Evolutionary conservation across 2,329 filamentous ascomycete species (phyloP), one percentile per base, ranked within the genome.

Genomic region (Eurotiales sp.): DNA sequence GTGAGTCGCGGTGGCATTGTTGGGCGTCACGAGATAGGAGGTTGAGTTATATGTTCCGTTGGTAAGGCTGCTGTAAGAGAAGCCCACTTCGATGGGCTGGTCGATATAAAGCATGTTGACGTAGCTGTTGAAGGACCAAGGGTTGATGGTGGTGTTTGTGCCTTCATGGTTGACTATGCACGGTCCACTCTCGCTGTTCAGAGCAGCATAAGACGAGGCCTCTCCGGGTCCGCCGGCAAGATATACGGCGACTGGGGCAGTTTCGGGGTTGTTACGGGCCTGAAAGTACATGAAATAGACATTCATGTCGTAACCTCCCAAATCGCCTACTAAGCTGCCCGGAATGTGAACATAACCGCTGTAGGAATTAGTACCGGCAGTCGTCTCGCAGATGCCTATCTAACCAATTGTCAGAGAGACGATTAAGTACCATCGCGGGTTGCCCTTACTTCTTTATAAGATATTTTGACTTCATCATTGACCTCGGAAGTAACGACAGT

Each of bases 51-150:
- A 32, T 5, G 45, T 47, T 39, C 17, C 45, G 10, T 47, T 47
- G 14, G 45, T 47, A 11, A 29, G 48, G 3, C 56, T 56, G 42
- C 57, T 61, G 61, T 80, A 81, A 1, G 73, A 77, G 55, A 79
- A 73, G 4, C 78, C 78, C 11, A 77, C 73, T 29, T 74, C 71
- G 5, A 72, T 73, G 12, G 77, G 83, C 60, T 85, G 76, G 56
- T 86, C 82, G 58, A 86, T 77, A 64, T 83, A 86, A 15, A 86
- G 76, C 73, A 85, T 77, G 57, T 84, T 84, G 56, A 74, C 76
- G 15, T 76, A 72, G 56, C 78, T 77, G 53, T 78, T 81, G 77
- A 80, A 84, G 1, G 79, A 78, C 63, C 77, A 79, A 0, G 77
- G 76, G 56, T 83, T 84, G 44, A 68, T 56, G 8, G 58, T 59